Conservation (phyloP, 2,329 filamentous ascomycete species). For the Sordariomycetes sp. region DNA sequence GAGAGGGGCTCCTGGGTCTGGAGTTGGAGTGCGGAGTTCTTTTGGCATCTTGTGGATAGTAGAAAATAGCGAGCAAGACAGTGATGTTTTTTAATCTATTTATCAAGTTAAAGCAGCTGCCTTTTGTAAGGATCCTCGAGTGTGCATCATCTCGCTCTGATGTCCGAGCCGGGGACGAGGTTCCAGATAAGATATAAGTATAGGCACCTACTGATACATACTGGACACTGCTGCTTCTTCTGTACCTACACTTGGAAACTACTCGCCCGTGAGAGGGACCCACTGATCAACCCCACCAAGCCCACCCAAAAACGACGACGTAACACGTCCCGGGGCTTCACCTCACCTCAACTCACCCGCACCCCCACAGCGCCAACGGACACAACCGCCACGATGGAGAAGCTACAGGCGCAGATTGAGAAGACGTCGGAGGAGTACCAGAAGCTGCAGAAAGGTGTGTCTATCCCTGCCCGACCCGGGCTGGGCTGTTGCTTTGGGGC, state of each 20-base stretch:
- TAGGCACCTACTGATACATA: neutral
- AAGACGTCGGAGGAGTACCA: constrained; percentile 77
- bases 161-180: neutral
- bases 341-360: neutral
- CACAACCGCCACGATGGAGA: constrained; percentile 39
- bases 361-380: neutral
- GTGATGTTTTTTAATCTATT: constrained; percentile 7
- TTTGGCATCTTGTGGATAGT: constrained; percentile 4
- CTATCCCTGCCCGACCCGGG: neutral
- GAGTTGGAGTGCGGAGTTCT: constrained; percentile 1
- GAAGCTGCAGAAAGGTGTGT: constrained; percentile 65
- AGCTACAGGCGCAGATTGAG: constrained; percentile 67
- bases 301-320: neutral
- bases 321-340: neutral
- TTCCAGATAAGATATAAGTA: neutral
- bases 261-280: neutral
- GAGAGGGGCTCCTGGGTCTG: neutral
- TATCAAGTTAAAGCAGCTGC: neutral
- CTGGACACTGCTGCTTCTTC: too few relatives aligned
- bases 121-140: neutral
- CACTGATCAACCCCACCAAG: neutral
- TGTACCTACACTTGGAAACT: neutral
- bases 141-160: neutral
- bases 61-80: neutral
- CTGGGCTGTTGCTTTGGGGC: neutral